phyloP scores from a whole-genome alignment of 169 alveolate species.

The Eimeria praecox region DNA sequence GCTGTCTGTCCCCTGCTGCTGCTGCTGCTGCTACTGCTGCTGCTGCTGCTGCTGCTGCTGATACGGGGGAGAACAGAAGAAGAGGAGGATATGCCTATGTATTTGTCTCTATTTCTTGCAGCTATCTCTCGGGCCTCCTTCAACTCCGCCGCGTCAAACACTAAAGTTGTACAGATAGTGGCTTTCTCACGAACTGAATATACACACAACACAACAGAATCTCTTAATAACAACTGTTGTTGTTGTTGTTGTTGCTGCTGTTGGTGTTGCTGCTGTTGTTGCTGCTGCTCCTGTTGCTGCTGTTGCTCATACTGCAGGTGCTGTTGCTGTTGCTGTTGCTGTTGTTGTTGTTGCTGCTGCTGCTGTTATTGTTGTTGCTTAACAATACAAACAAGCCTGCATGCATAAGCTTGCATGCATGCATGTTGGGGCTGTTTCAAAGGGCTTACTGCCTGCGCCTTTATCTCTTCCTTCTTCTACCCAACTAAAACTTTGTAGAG shows the following conservation, averaged over 20 bases:
- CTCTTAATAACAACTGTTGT: too few relatives aligned
- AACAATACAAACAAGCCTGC: background rate
- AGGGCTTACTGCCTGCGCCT: constrained; percentile 87
- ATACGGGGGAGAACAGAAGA: constrained; percentile 33
- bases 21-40: constrained; percentile 65
- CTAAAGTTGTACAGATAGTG: constrained; percentile 34
- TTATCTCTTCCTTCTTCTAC: constrained; percentile 90
- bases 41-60: constrained; percentile 71
- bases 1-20: constrained; percentile 43
- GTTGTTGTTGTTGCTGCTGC: constrained; percentile 23
- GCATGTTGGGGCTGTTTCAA: background rate
- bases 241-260: too few relatives aligned
- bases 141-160: constrained; percentile 61
- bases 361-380: background rate
- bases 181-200: constrained; percentile 79
- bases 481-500: constrained; percentile 87
- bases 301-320: constrained; percentile 12
- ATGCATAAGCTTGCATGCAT: background rate
- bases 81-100: constrained; percentile 55
- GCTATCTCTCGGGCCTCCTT: constrained; percentile 73
- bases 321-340: background rate
- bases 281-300: constrained; percentile 53
- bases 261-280: constrained; percentile 11
- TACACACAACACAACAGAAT: background rate
- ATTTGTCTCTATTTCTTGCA: constrained; percentile 67